phyloP scores from a whole-genome alignment of 2,329 filamentous ascomycete genomes.

The Atkinsonella texensis region DNA sequence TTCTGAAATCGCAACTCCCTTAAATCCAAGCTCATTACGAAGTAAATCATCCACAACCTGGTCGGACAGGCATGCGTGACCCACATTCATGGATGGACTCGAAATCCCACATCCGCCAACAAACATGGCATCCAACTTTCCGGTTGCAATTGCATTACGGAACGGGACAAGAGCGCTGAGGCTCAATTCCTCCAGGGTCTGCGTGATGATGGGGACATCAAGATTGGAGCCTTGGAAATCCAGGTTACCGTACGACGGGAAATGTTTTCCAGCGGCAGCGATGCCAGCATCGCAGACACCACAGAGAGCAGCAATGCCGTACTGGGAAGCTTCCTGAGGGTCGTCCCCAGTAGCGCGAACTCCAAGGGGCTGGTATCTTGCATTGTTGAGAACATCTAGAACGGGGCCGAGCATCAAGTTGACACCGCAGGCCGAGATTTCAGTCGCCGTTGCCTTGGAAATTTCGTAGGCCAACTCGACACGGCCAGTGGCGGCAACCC shows the following conservation, averaged over 20 bases:
- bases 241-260: slow-evolving; percentile 89
- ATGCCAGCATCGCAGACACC: slow-evolving; percentile 87
- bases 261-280: slow-evolving; percentile 88
- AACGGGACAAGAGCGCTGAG: slow-evolving; percentile 88
- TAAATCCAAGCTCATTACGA: slow-evolving; percentile 78
- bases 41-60: slow-evolving; percentile 86
- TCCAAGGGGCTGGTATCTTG: slow-evolving; percentile 78
- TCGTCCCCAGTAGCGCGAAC: slow-evolving; percentile 87
- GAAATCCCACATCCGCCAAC: slow-evolving; percentile 89
- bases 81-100: slow-evolving; percentile 83
- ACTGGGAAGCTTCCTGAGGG: slow-evolving; percentile 87
- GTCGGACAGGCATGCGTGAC: slow-evolving; percentile 87
- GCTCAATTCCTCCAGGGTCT: slow-evolving; percentile 84
- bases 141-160: slow-evolving; percentile 74
- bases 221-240: slow-evolving; percentile 85
- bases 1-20: slow-evolving; percentile 87
- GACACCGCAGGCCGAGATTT: slow-evolving; percentile 84
- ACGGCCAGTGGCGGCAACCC: slow-evolving; percentile 81
- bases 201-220: slow-evolving; percentile 90
- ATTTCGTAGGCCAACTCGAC: slow-evolving; percentile 78
- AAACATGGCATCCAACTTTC: slow-evolving; percentile 82
- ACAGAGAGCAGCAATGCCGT: slow-evolving; percentile 79
- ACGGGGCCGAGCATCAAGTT: slow-evolving; percentile 94
- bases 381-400: slow-evolving; percentile 87
- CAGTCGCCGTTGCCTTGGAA: slow-evolving; percentile 84